Percentiles rank a stretch among this genome's conserved stretches.
These are phyloP conservation scores for Volvox reticuliferus DNA, from an alignment of 139 green algal species.

Conservation along the genomic window DNA sequence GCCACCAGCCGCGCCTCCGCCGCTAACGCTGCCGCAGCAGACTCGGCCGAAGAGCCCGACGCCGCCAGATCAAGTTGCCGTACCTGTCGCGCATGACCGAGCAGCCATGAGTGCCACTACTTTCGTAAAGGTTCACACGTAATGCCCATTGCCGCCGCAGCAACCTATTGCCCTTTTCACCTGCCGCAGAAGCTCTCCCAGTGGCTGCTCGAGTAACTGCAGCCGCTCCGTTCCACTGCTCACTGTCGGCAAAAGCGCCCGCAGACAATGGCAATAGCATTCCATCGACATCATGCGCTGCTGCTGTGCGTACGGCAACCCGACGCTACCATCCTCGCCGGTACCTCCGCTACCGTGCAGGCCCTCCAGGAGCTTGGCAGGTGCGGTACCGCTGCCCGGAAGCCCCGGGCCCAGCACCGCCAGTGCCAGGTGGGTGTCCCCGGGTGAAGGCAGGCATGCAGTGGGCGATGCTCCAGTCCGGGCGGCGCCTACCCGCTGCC, in stretches of 20 bases:
- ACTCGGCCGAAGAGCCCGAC: neutral
- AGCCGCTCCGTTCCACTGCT: neutral
- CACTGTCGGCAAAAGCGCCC: neutral
- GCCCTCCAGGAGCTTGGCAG: neutral
- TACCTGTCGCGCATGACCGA: neutral
- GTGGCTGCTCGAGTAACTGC: constrained; percentile 18
- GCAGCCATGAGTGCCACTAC: too few relatives aligned
- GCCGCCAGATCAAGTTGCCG: neutral
- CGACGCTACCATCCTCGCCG: neutral
- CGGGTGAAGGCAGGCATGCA: neutral
- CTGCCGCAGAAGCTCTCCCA: neutral
- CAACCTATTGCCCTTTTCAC: neutral
- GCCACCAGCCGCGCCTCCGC: constrained; percentile 2
- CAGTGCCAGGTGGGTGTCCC: constrained; percentile 16
- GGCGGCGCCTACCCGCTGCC: neutral
- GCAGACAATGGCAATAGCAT: constrained; percentile 28
- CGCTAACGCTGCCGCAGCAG: neutral
- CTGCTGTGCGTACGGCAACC: constrained; percentile 20
- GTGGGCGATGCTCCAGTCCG: neutral
- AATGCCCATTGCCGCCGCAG: too few relatives aligned
- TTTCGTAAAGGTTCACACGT: too few relatives aligned
- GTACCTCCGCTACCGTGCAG: neutral
- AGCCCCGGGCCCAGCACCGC: neutral
- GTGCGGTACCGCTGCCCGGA: neutral
- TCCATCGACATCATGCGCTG: constrained; percentile 16